Evolutionary conservation across 73 alveolate genomes (phyloP), one percentile per base, ranked within the genome.

Genomic region (Urostyla sp.): DNA sequence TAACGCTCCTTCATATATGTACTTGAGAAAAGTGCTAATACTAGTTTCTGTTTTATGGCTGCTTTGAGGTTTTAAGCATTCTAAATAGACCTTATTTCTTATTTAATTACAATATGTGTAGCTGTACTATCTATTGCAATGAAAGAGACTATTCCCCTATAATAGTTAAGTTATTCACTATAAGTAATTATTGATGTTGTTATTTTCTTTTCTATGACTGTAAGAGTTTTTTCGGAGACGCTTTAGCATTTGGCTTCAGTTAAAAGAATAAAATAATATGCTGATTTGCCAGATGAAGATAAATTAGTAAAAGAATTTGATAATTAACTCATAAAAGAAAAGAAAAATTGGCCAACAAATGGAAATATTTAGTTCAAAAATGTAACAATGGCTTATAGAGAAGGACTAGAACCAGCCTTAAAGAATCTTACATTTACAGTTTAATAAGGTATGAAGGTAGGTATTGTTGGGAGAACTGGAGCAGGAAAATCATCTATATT

Each of bases 401-500:
- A 73, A 5, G 10, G n/a, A 11, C 53, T 79, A n/a, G 80, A 67
- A 7, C 35, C 51, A 21, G 79, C 38, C 48, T 20, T 79, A 27
- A 37, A 11, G 20, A 36, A 45, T 15, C 56, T 38, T 38, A 55
- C 30, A 31, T 35, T n/a, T 10, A 73, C 50, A 6, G 1, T 35
- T 8, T 21, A 73, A n/a, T 53, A 31, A n/a, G 10, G 16, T 11
- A 76, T 51, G 66, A 84, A 89, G 73, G 74, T 80, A 20, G 88
- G 89, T 28, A 84, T 67, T 21, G 89, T 61, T 18, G 86, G 91
- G 13, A 51, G 90, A 56, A 50, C 92, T 27, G 88, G 92, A 38
- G 89, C 93, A 52, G 92, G 93, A 1, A 78, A 79, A 77, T 59
- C 83, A 58, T 76, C 88, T 51, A 48, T 80, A 73, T 88, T 85